Percentiles rank a stretch among this genome's conserved stretches.
phyloP scores from a whole-genome alignment of 768 basidiomycete species.

The Rhizopogon vulgaris region DNA sequence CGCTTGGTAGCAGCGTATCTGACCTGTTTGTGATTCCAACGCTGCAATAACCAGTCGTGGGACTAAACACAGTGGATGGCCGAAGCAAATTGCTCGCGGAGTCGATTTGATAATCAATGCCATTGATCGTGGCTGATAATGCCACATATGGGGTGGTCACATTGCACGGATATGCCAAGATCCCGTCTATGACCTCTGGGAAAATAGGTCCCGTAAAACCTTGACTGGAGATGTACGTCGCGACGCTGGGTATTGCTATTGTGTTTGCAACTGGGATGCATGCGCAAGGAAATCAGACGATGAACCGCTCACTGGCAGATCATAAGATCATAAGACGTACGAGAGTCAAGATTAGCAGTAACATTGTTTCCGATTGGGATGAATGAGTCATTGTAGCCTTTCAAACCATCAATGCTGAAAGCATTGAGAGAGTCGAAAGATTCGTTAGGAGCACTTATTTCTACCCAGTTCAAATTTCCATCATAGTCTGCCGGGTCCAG shows the following conservation, averaged over 20 bases:
- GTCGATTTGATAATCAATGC: slow-evolving; percentile 26
- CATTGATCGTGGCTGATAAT: slow-evolving; percentile 24
- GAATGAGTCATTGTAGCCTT: slow-evolving; percentile 24
- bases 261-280: slow-evolving; percentile 8
- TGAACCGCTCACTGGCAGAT: background rate
- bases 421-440: slow-evolving; percentile 14
- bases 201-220: slow-evolving; percentile 17
- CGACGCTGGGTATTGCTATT: slow-evolving; percentile 14
- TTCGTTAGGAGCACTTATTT: slow-evolving; percentile 14
- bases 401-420: slow-evolving; percentile 22
- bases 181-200: background rate
- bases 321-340: slow-evolving; percentile 9
- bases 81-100: slow-evolving; percentile 16
- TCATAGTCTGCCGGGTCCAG: slow-evolving; percentile 26
- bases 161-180: slow-evolving; percentile 14
- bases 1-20: slow-evolving; percentile 8
- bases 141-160: slow-evolving; percentile 14
- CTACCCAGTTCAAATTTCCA: slow-evolving; percentile 25
- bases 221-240: slow-evolving; percentile 12
- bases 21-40: slow-evolving; percentile 15
- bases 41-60: slow-evolving; percentile 8
- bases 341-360: slow-evolving; percentile 18
- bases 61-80: background rate
- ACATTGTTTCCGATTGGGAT: slow-evolving; percentile 13
- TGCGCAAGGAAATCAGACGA: background rate